Conservation (phyloP, 495 filamentous ascomycete genomes). For the Astrothelium macrocarpum region DNA sequence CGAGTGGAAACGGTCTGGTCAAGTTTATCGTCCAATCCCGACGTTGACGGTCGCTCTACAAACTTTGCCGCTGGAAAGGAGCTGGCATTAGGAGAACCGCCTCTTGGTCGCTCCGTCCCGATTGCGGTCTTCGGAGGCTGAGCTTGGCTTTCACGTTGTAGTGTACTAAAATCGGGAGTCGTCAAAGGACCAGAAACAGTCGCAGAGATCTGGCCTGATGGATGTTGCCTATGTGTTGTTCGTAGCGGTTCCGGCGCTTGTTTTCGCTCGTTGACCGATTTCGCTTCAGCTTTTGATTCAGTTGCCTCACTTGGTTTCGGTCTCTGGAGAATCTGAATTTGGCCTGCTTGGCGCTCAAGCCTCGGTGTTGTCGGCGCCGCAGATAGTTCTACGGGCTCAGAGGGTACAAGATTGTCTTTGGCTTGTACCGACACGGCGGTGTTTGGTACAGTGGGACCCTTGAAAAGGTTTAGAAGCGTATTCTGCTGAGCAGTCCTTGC, state of each 20-base stretch:
- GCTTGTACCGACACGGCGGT: neutral
- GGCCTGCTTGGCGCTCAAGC: neutral
- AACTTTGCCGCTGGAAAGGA: neutral
- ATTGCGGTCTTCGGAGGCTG: neutral
- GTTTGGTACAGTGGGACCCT: neutral
- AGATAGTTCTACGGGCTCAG: neutral
- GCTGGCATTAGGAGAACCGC: neutral
- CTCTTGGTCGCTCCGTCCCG: neutral
- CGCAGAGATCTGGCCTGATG: neutral
- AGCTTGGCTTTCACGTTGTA: neutral
- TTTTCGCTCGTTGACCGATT: neutral
- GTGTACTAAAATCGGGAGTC: neutral
- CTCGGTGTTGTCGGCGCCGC: neutral
- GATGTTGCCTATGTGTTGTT: neutral
- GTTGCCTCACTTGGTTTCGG: neutral
- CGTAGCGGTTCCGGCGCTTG: neutral
- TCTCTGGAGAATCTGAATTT: neutral
- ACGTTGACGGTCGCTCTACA: no score
- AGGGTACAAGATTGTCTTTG: neutral
- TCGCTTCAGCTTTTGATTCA: neutral
- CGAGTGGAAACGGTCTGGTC: neutral
- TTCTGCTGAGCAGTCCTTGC: conserved; percentile 1
- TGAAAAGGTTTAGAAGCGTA: neutral
- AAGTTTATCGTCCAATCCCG: no score
- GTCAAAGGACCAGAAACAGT: neutral